phyloP scores from a whole-genome alignment of 352 stramenopile species.

The Pythium utonaiense region DNA sequence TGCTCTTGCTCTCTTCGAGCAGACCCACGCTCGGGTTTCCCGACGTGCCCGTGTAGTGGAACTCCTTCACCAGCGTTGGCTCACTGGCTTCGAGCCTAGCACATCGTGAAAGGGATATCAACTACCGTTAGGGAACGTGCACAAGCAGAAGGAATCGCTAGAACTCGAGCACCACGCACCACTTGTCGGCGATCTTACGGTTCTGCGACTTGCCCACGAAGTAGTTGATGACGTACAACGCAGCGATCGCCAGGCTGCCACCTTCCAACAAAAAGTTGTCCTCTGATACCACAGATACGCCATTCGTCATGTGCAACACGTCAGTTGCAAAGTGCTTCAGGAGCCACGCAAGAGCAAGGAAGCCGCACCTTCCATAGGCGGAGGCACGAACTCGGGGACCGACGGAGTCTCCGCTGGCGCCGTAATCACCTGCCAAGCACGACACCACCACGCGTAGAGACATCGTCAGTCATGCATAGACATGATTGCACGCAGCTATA shows the following conservation, averaged over 20 bases:
- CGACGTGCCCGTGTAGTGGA: slow-evolving; percentile 69
- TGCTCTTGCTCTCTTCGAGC: slow-evolving; percentile 67
- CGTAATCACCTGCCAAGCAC: slow-evolving; percentile 11
- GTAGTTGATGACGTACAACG: slow-evolving; percentile 57
- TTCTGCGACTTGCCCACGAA: slow-evolving; percentile 69
- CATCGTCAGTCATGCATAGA: background rate
- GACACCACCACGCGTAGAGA: background rate
- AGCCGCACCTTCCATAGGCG: background rate
- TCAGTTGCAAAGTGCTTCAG: no score
- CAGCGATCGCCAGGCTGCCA: slow-evolving; percentile 37
- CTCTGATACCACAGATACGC: background rate
- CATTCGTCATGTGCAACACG: no score
- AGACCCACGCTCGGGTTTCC: slow-evolving; percentile 54
- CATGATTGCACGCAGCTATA: background rate
- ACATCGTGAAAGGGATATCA: background rate
- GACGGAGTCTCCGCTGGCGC: slow-evolving; percentile 8
- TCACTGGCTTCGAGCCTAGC: slow-evolving; percentile 61
- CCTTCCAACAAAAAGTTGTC: slow-evolving; percentile 43
- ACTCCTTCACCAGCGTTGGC: slow-evolving; percentile 60
- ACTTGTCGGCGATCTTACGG: slow-evolving; percentile 58
- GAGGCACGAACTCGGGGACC: slow-evolving; percentile 1
- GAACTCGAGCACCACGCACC: slow-evolving; percentile 32
- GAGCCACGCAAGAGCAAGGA: background rate
- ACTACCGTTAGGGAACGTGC: no score
- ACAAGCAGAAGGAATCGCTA: no score